Evolutionary conservation across 2,329 filamentous ascomycete genomes (phyloP), one percentile per base, ranked within the genome.

Genomic region (Rosellinia necatrix): DNA sequence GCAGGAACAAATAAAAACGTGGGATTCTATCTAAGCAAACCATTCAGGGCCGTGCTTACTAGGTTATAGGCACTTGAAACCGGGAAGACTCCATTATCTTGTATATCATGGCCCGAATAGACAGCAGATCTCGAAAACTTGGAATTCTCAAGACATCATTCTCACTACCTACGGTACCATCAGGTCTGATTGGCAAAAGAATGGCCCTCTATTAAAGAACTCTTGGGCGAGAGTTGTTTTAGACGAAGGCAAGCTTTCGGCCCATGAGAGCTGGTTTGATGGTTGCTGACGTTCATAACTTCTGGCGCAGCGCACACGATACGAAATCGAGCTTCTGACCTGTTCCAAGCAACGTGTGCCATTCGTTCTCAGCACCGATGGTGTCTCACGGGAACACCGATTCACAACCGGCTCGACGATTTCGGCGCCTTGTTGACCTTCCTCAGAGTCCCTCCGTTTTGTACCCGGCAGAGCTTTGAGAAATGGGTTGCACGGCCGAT

Each of bases 321-420:
- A 10, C 67, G 75, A 10, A 71, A 71, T 25, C 60, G 66, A 8
- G 60, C 57, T 0, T 69, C 72, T 0, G 50, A 73, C 42, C 57
- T 63, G 6, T 74, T 73, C 29, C 56, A 60, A 15, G 72, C 72
- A 0, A 63, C 65, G 17, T 59, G 57, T 37, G 22, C 37, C 6
- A 52, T 72, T 13, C 53, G 50, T 2, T 66, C 72, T 0, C 32
- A 48, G 1, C 59, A 65, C 21, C 65, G 73, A 2, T 77, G 74
- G 75, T 76, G 73, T 47, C 62, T 77, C 3, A 76, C 72, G 0
- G 75, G 74, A 6, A 77, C 75, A 0, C 75, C 74, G 0, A 73
- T 77, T 2, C 72, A 75, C 3, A 76, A 78, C 46, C 65, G 64
- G 0, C 63, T 78, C 0, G 70, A 76, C 17, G 74, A 78, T 55